phyloP scores from a whole-genome alignment of 352 stramenopile genomes.

The Globisporangium acanthophoron region DNA sequence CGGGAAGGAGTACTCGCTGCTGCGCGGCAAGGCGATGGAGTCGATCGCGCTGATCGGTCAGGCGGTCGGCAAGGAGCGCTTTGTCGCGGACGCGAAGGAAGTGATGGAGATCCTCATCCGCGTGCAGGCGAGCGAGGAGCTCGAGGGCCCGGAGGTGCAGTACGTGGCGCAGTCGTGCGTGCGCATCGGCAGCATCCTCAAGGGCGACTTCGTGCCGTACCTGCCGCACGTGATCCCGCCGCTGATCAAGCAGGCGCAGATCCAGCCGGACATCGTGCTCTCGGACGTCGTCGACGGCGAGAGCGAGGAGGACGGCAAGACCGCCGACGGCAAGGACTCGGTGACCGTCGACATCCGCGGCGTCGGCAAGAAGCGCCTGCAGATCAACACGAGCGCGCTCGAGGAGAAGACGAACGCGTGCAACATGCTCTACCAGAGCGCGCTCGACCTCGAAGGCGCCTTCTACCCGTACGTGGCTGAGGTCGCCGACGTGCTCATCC shows the following conservation, averaged over 20 bases:
- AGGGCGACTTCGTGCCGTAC: conserved; percentile 85
- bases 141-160: conserved; percentile 73
- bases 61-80: conserved; percentile 82
- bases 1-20: conserved; percentile 72
- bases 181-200: conserved; percentile 82
- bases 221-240: conserved; percentile 76
- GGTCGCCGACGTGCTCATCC: conserved; percentile 68
- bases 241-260: conserved; percentile 77
- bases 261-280: conserved; percentile 78
- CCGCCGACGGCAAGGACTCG: conserved; percentile 58
- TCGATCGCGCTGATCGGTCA: conserved; percentile 85
- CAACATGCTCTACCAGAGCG: conserved; percentile 88
- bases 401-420: conserved; percentile 85
- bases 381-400: conserved; percentile 84
- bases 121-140: conserved; percentile 62
- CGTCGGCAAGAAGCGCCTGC: conserved; percentile 75
- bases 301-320: conserved; percentile 45
- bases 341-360: conserved; percentile 76
- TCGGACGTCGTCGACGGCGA: conserved; percentile 57
- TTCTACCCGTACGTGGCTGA: conserved; percentile 84
- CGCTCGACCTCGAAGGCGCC: conserved; percentile 70
- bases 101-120: conserved; percentile 86
- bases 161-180: conserved; percentile 86
- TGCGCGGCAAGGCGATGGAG: conserved; percentile 86
- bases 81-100: conserved; percentile 69